Base-by-base conservation (phyloP, 1,284 basidiomycete species). In the Ceratobasidium sp. region DNA sequence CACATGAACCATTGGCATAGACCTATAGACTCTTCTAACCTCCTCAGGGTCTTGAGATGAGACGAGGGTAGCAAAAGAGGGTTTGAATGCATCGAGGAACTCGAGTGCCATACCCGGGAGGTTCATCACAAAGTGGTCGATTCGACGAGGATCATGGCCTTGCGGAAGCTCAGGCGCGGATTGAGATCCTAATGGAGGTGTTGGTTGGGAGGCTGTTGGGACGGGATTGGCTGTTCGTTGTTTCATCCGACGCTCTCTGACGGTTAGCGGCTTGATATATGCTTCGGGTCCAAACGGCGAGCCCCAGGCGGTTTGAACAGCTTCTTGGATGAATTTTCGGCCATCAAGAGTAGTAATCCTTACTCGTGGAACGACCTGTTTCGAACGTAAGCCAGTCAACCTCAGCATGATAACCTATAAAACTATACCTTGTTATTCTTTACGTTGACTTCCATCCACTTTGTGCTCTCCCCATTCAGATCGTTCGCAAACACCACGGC, bases 121-220 rank as follows among this genome's bases (percentile, higher is more conserved):
- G 85, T 99, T 99, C 96, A 99, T 98, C 26, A 99, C 93, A 83
- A 95, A 98, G 84, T 98, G 97, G 28, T 92, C 89, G 81, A 97
- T 91, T 44, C 89, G 87, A 77, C 87, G 88, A 4, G 84, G 83
- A 18, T 81, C 60, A 73, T 78, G 72, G 4, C 12, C 23, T 42
- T 26, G n/a, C 26, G n/a, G 56, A 10, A 28, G 60, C 23, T 33
- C 39, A n/a, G 80, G 55, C n/a, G 33, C 58, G 26, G 67, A 55
- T 28, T 20, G 58, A 7, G 78, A 53, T 49, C 9, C 46, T 15
- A n/a, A 51, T 20, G 61, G 3, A 44, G 51, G 40, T 23, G 33
- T 18, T 1, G 63, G 44, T 3, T 63, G n/a, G 15, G 61, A 28
- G 40, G 15, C 5, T 5, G 15, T 58, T 13, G 20, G 18, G 1